A percentile compares a stretch with the other conserved stretches of the same genome.
Conservation (phyloP, 1,284 basidiomycete species). For the Meira nashicola region DNA sequence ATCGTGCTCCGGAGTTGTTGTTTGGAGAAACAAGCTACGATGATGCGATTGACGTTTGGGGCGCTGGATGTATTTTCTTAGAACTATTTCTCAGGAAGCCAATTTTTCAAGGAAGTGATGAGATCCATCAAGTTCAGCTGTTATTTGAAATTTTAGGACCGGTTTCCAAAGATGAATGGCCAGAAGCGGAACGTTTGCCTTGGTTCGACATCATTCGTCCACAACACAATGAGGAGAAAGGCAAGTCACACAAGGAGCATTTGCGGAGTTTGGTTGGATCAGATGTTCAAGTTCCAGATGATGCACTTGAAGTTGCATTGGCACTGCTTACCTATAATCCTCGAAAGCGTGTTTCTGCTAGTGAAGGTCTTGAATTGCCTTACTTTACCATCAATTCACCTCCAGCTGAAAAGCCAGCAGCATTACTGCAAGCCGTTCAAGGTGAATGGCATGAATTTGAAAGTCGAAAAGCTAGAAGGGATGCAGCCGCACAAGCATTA, state of each 20-base stretch:
- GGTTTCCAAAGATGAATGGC: slow-evolving; percentile 69
- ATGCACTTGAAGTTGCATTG: slow-evolving; percentile 78
- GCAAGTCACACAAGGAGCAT: too few species aligned
- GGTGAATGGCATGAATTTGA: slow-evolving; percentile 95
- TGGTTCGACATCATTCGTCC: slow-evolving; percentile 99
- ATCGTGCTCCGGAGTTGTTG: slow-evolving; percentile 89
- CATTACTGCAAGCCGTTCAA: slow-evolving; percentile 59
- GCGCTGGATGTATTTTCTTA: slow-evolving; percentile 97
- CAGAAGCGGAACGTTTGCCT: slow-evolving; percentile 72
- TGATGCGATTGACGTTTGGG: slow-evolving; percentile 99
- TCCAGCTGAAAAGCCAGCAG: slow-evolving; percentile 64
- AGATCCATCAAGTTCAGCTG: slow-evolving; percentile 91
- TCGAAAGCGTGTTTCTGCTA: slow-evolving; percentile 67
- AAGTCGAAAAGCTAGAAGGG: slow-evolving; percentile 31
- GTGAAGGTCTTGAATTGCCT: slow-evolving; percentile 69
- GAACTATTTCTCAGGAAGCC: slow-evolving; percentile 93
- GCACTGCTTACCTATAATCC: slow-evolving; percentile 80
- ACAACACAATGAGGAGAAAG: slow-evolving; percentile 46
- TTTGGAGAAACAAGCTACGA: slow-evolving; percentile 96
- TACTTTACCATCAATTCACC: slow-evolving; percentile 83
- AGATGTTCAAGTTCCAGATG: slow-evolving; percentile 34
- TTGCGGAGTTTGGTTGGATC: not conserved
- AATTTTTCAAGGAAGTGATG: slow-evolving; percentile 91
- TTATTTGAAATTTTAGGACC: slow-evolving; percentile 88
- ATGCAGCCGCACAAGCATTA: too few species aligned